phyloP scores from a whole-genome alignment of 176 grass and related monocot genomes.

The Musa itinerans region DNA sequence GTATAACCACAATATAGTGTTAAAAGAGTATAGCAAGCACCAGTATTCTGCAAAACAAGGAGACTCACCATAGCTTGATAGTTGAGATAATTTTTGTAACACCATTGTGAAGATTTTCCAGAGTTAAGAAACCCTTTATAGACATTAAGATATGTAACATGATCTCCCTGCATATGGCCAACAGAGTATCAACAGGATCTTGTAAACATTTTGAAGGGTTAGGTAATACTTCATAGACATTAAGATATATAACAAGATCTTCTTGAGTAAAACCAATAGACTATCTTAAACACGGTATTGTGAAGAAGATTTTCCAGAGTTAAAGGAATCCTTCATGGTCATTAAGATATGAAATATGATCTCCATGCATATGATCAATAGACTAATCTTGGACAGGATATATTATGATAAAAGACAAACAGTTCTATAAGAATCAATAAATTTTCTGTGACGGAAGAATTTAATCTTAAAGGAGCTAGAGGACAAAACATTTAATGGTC shows the following conservation, averaged over 20 bases:
- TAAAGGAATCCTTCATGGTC: no score
- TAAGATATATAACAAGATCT: constrained; percentile 86
- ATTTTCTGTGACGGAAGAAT: background rate
- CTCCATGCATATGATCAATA: no score
- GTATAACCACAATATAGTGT: background rate
- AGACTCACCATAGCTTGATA: constrained; percentile 81
- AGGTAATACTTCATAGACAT: constrained; percentile 90
- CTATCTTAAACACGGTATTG: background rate
- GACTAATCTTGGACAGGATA: no score
- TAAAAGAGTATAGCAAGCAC: background rate
- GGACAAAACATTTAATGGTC: no score
- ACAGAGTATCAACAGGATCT: constrained; percentile 25
- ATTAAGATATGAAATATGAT: no score
- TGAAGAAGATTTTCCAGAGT: no score
- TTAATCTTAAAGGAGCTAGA: background rate
- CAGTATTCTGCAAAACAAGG: constrained; percentile 9
- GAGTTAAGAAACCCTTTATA: constrained; percentile 90
- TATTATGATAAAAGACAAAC: background rate
- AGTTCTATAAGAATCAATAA: background rate
- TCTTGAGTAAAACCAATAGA: constrained; percentile 29
- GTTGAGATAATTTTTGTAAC: constrained; percentile 92
- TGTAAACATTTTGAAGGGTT: constrained; percentile 83
- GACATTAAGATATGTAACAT: constrained; percentile 87
- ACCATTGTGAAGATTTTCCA: constrained; percentile 95
- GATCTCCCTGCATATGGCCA: constrained; percentile 59